These are phyloP conservation scores for Sugiyamaella qingdaonensis DNA, from an alignment of 805 yeast species.

Conservation along the genomic window DNA sequence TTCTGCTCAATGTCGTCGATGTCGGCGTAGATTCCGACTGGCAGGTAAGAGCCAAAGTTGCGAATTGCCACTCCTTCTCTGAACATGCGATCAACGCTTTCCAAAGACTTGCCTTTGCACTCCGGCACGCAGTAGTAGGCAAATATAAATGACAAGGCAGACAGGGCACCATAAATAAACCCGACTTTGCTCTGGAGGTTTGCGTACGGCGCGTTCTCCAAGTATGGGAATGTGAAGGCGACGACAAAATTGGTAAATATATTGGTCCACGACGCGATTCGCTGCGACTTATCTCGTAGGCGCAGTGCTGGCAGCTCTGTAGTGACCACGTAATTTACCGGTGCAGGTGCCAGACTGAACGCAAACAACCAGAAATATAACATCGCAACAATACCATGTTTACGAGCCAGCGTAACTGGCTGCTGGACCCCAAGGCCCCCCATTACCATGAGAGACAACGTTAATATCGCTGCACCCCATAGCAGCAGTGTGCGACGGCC, in stretches of 20 bases:
- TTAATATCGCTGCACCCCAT: constrained; percentile 46
- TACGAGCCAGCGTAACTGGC: constrained; percentile 28
- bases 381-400: constrained; percentile 44
- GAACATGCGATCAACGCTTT: constrained; percentile 71
- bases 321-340: constrained; percentile 66
- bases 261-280: constrained; percentile 46
- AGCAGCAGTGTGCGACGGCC: constrained; percentile 49
- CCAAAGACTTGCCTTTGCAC: constrained; percentile 76
- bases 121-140: constrained; percentile 71
- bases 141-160: constrained; percentile 54
- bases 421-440: constrained; percentile 36
- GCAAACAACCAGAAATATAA: constrained; percentile 47
- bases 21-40: background rate
- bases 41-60: background rate
- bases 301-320: constrained; percentile 58
- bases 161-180: constrained; percentile 62
- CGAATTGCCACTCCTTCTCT: constrained; percentile 34
- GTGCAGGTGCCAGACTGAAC: constrained; percentile 56
- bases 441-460: constrained; percentile 50
- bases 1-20: constrained; percentile 1
- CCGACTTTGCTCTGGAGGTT: constrained; percentile 39
- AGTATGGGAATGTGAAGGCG: constrained; percentile 68
- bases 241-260: constrained; percentile 48
- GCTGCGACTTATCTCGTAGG: constrained; percentile 62
- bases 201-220: constrained; percentile 39